Evolutionary conservation across 306 rosid species (phyloP).

Genomic region (Boehmeria nivea): DNA sequence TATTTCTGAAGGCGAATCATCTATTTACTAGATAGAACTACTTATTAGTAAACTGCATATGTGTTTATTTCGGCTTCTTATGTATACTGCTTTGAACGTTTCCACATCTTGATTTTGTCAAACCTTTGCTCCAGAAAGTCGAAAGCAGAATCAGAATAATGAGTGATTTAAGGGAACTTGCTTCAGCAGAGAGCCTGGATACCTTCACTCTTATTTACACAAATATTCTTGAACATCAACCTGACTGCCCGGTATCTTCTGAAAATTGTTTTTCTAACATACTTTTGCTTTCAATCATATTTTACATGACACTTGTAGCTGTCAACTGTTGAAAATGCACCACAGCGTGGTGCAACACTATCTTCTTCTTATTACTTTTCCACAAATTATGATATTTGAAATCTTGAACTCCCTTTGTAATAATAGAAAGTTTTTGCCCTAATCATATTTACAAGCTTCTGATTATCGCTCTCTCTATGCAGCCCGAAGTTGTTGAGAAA

Average conservation of each 20-base stretch:
- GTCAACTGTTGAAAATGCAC: neutral
- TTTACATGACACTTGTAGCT: neutral
- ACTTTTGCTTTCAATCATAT: neutral
- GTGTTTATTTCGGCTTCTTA: conserved; percentile 1
- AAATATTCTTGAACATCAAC: conserved; percentile 94
- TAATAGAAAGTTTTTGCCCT: too few relatives aligned
- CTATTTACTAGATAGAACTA: too few relatives aligned
- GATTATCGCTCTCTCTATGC: conserved; percentile 20
- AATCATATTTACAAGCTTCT: too few relatives aligned
- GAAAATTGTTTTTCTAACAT: neutral
- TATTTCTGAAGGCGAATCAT: too few relatives aligned
- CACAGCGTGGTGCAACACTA: too few relatives aligned
- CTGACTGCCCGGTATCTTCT: conserved; percentile 87
- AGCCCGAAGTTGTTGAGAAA: conserved; percentile 96
- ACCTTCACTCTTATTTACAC: conserved; percentile 80
- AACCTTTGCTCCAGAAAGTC: conserved; percentile 64
- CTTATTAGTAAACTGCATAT: neutral
- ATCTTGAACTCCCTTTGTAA: too few relatives aligned
- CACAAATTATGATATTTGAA: too few relatives aligned
- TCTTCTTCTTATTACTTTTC: too few relatives aligned
- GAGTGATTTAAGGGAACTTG: conserved; percentile 89
- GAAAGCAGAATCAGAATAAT: conserved; percentile 74
- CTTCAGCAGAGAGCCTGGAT: conserved; percentile 95
- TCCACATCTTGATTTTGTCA: conserved; percentile 20
- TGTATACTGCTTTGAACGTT: conserved; percentile 9